These are phyloP conservation scores for Lipomyces orientalis DNA, from an alignment of 805 yeast species.

Conservation along the genomic window DNA sequence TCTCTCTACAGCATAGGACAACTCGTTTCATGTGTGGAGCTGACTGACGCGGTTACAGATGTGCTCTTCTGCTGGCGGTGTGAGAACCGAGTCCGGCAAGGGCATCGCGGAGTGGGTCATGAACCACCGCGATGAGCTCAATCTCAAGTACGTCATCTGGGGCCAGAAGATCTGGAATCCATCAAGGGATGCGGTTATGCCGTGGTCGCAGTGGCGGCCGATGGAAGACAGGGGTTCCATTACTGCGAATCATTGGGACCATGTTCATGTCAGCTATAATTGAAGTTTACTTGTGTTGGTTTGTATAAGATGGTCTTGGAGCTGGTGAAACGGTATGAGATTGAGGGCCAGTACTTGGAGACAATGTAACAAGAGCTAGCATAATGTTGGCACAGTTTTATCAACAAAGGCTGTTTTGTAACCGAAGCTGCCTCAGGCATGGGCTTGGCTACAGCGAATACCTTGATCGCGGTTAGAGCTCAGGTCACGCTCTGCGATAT, in stretches of 20 bases:
- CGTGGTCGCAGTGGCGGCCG: constrained; percentile 2
- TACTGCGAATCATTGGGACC: not conserved
- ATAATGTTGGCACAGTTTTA: too few species aligned
- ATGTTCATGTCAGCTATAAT: not conserved
- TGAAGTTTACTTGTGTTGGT: not conserved
- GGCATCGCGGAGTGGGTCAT: constrained; percentile 2
- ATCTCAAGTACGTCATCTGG: not conserved
- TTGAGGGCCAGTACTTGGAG: not conserved
- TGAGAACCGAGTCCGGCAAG: not conserved
- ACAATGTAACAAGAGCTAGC: too few species aligned
- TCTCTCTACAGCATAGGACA: not conserved
- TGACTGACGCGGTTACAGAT: not conserved
- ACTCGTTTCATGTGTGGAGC: constrained; percentile 1
- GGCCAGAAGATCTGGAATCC: not conserved
- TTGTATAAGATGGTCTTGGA: not conserved
- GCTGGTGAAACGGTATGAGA: not conserved
- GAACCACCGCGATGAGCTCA: not conserved
- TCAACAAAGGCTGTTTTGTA: not conserved
- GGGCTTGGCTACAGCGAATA: not conserved
- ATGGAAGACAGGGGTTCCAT: constrained; percentile 3
- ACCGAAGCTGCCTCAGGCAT: not conserved
- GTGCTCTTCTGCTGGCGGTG: not conserved
- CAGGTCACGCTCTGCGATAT: not conserved
- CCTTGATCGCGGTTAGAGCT: not conserved
- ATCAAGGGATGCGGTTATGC: not conserved